phyloP scores from a whole-genome alignment of 2,329 filamentous ascomycete genomes.

The Furcasterigmium furcatum region DNA sequence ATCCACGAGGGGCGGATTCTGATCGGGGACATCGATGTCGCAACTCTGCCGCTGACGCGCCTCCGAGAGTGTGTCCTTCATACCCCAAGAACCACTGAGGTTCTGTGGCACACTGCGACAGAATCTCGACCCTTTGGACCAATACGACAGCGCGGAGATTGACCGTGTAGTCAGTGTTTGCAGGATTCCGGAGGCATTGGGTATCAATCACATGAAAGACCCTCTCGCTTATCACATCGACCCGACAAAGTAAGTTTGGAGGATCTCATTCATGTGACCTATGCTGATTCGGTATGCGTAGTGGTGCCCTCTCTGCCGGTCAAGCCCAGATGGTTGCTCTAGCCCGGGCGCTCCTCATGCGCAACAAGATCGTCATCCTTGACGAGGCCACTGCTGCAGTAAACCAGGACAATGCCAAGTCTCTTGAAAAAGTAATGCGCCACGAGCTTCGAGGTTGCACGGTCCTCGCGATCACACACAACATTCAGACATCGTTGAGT shows the following conservation, averaged over 20 bases:
- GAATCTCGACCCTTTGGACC: background rate
- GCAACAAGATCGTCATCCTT: background rate
- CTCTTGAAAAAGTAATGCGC: background rate
- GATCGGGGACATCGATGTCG: background rate
- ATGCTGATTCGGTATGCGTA: background rate
- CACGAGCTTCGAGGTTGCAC: background rate
- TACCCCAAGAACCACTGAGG: background rate
- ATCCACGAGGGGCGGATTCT: background rate
- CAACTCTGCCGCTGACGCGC: background rate
- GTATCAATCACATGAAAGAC: background rate
- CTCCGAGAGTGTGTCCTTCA: background rate
- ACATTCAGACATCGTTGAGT: background rate
- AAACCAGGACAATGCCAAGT: background rate
- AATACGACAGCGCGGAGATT: background rate
- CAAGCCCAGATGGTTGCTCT: background rate
- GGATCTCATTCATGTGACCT: too few relatives aligned
- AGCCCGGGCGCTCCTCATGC: background rate
- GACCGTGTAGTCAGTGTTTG: background rate
- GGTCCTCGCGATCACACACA: background rate
- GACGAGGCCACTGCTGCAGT: background rate
- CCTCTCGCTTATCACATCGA: background rate
- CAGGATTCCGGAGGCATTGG: background rate
- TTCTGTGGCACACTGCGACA: background rate
- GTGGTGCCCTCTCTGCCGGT: background rate
- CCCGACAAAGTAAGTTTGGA: background rate